phyloP scores from a whole-genome alignment of 83 land plant genomes.

The Picea abies region DNA sequence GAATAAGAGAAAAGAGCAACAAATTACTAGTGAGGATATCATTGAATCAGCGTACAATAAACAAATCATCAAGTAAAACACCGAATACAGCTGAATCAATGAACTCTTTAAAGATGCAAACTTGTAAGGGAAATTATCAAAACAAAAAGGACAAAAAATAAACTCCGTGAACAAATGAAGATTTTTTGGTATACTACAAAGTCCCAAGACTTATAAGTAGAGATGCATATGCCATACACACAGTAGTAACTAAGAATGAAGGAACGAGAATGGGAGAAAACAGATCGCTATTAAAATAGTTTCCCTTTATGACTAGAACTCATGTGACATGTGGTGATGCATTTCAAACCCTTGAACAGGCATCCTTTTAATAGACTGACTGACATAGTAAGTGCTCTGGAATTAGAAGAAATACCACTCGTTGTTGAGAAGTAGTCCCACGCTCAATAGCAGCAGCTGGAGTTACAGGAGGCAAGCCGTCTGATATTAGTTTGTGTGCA shows the following conservation, averaged over 20 bases:
- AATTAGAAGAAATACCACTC: slow-evolving; percentile 44
- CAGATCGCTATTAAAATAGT: neutral
- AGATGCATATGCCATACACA: neutral
- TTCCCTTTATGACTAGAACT: neutral
- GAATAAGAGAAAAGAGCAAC: no score
- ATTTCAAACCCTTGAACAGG: slow-evolving; percentile 6
- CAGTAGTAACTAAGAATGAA: slow-evolving; percentile 4
- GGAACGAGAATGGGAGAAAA: neutral
- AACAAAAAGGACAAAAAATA: neutral
- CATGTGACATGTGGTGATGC: no score
- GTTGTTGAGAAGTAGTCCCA: slow-evolving; percentile 95
- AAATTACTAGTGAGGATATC: neutral
- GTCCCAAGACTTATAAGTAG: neutral
- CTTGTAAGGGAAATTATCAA: neutral
- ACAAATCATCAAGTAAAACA: neutral
- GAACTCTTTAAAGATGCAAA: neutral
- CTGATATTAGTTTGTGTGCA: slow-evolving; percentile 62
- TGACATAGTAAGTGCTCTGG: neutral
- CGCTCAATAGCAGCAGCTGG: slow-evolving; percentile 94
- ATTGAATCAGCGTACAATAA: neutral
- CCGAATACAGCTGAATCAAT: neutral
- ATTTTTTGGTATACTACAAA: neutral
- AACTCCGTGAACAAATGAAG: no score
- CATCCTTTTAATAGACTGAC: slow-evolving; percentile 4
- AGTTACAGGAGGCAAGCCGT: slow-evolving; percentile 76